Evolutionary conservation across 2,329 filamentous ascomycete species (phyloP).

Genomic region (Colletotrichum sp.): DNA sequence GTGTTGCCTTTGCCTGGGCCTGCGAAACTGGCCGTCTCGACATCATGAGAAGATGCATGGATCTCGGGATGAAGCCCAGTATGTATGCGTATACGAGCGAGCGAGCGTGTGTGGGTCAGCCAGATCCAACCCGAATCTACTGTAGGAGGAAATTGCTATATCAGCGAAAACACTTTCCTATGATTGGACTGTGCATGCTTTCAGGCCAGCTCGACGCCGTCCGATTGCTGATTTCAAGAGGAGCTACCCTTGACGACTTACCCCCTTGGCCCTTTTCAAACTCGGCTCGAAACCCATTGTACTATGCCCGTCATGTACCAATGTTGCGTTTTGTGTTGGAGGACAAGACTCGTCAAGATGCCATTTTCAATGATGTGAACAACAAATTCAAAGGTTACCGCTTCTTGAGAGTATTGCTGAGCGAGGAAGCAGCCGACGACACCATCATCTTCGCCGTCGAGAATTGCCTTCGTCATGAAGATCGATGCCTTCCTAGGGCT

Average conservation of each 20-base stretch:
- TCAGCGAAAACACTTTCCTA: background rate
- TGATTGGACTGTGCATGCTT: background rate
- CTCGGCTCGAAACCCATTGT: background rate
- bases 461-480: background rate
- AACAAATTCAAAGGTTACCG: accelerated
- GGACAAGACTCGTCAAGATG: background rate
- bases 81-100: background rate
- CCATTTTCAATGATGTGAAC: background rate
- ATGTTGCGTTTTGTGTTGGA: background rate
- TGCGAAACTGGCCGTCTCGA: background rate
- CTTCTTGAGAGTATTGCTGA: background rate
- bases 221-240: background rate
- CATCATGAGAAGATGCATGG: background rate
- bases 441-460: background rate
- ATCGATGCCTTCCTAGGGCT: background rate
- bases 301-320: background rate
- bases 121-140: background rate
- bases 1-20: background rate
- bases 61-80: background rate
- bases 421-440: background rate
- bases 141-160: background rate
- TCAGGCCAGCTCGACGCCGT: background rate
- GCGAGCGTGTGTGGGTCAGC: background rate
- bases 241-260: background rate
- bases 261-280: background rate